Base-by-base conservation (phyloP, 768 basidiomycete genomes). In the Cyclocybe aegerita region DNA sequence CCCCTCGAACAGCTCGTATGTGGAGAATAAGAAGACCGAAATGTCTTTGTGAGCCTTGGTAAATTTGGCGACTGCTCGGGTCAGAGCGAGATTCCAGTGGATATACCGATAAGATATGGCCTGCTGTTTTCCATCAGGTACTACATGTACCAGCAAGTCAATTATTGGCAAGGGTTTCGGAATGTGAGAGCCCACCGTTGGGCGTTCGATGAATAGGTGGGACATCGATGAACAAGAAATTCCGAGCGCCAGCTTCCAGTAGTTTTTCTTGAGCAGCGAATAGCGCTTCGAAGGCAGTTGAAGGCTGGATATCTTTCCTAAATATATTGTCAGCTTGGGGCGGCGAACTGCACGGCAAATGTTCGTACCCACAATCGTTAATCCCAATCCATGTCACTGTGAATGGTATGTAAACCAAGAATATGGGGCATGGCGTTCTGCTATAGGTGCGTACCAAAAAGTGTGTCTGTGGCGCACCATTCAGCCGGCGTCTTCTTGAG, bases 301-400 rank as follows among this genome's bases (percentile, higher is more conserved):
- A 43, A 48, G 63, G 64, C 6, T 65, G 54, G 35, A 39, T 39
- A 9, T 57, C 46, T 32, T 53, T 60, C 4, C 68, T 55, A 14
- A 31, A 12, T 10, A 29, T 41, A 30, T 35, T 16, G 8, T 23
- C 23, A 43, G n/a, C 39, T 14, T 9, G 9, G 15, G 10, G 10
- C 4, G 31, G 14, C 8, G 4, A 29, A 37, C 32, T n/a, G 15
- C n/a, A 40, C n/a, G 34, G 7, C 12, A 36, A 14, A n/a, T 14
- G 9, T 12, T 39, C 54, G 17, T 16, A 52, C 50, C 43, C 54
- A 70, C 78, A 77, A 64, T 85, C 84, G 52, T 87, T 87, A 52
- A 85, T 85, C 2, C 85, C 84, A 35, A 83, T 68, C 81, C 82
- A 85, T 0, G 79, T 81, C 7, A 82, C 82, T 85, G 48, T 40